Conservation (phyloP, 176 grass and related monocot species). For the Avena atlantica region DNA sequence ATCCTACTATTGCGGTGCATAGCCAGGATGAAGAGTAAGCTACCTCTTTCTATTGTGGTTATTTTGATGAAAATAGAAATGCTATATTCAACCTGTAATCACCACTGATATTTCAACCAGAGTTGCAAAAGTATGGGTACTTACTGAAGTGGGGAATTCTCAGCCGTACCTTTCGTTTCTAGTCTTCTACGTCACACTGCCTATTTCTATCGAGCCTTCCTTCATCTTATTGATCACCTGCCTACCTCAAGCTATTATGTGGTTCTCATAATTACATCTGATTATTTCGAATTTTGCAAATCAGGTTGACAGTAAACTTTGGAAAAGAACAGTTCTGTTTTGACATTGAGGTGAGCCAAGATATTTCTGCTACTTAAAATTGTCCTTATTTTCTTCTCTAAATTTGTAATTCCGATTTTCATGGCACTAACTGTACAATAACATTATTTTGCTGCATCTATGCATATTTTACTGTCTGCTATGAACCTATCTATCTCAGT, state of each 20-base stretch:
- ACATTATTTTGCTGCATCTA: neutral
- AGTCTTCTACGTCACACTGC: neutral
- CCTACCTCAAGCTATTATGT: neutral
- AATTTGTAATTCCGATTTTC: conserved; percentile 1
- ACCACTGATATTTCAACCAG: neutral
- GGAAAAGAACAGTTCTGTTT: conserved; percentile 89
- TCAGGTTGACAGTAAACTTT: conserved; percentile 87
- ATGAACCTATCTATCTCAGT: conserved; percentile 24
- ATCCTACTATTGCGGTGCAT: conserved; percentile 93
- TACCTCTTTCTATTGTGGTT: conserved; percentile 25
- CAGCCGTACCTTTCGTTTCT: too few relatives aligned
- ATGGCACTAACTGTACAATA: neutral
- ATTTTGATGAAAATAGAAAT: conserved; percentile 22
- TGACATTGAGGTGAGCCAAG: conserved; percentile 70
- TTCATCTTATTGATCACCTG: conserved; percentile 5
- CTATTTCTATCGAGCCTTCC: neutral
- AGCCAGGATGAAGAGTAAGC: conserved; percentile 90
- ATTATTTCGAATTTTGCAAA: conserved; percentile 37
- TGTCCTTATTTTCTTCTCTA: neutral
- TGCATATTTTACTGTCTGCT: conserved; percentile 20
- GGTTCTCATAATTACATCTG: neutral
- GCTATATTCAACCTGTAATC: conserved; percentile 23
- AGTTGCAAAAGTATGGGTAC: conserved; percentile 19
- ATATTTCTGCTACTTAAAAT: conserved; percentile 32
- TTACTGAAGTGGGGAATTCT: conserved; percentile 15